Evolutionary conservation across 208 protist genomes (phyloP), one percentile per base, ranked within the genome.

Genomic region (Tritrichomonas musculus): DNA sequence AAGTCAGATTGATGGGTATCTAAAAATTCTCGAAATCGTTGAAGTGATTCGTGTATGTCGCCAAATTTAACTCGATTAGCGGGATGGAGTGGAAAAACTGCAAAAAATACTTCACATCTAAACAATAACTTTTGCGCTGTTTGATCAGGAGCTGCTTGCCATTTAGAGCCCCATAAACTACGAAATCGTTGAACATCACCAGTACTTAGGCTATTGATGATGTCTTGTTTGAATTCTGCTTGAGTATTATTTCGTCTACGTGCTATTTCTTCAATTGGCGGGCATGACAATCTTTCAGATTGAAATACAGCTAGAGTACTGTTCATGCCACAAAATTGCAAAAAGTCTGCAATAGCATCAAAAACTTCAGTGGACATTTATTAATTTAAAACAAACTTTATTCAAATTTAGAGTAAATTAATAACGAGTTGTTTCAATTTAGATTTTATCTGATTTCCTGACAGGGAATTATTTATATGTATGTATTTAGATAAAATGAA

Each of bases 281-380:
- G 69, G 25, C 27, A 44, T 44, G 69, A 77, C 5, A 77, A 47
- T 20, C 69, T 36, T 44, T 77, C 69, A 9, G 33, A n/a, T 44
- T 77, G 69, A 77, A 77, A 77, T 27, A 44, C 36, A 39, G 69
- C 69, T 47, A 47, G 36, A 47, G 69, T 77, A 20, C 9, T 44
- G 44, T 77, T 77, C 69, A 77, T 77, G 1, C 69, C 69, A 25
- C 69, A 77, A 47, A 47, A 77, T 44, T 77, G 69, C 9, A 77
- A 20, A 77, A 77, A 77, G 36, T 77, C 69, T 47, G 69, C 69
- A 77, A 77, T 33, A 27, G 69, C 69, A 77, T 77, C 69, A 77
- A 77, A 77, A 11, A 77, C 69, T 47, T 77, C 36, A 9, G 27
- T 20, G 1, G 33, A 47, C 69, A 77, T 77, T 72, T 72, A n/a